phyloP scores from a whole-genome alignment of 768 basidiomycete species.

The Kwoniella botswanensis region DNA sequence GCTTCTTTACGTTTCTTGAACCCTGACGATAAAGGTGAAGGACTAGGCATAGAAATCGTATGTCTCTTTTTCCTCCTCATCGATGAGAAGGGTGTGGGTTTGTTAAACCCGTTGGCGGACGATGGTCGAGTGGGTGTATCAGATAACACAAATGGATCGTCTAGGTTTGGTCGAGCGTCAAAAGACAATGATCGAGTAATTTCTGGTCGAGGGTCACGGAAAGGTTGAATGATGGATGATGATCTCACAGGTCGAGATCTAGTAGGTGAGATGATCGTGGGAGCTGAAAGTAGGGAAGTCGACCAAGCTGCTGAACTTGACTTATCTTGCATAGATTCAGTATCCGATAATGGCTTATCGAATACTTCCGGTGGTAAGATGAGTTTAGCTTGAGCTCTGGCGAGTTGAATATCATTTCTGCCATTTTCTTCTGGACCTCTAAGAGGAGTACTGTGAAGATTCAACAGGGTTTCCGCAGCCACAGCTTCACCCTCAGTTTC shows the following conservation, averaged over 20 bases:
- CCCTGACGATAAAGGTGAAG: conserved; percentile 9
- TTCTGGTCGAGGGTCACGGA: conserved; percentile 27
- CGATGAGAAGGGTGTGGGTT: conserved; percentile 2
- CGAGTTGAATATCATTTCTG: conserved; percentile 16
- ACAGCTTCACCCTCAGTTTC: conserved; percentile 20
- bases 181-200: conserved; percentile 22
- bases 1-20: conserved; percentile 21
- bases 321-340: not conserved
- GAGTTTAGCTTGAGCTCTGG: conserved; percentile 2
- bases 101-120: not conserved
- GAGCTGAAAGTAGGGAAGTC: conserved; percentile 11
- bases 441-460: conserved; percentile 27
- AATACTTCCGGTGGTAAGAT: not conserved
- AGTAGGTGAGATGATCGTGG: conserved; percentile 10
- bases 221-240: conserved; percentile 27
- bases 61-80: conserved; percentile 17
- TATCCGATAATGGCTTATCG: not conserved
- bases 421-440: conserved; percentile 17
- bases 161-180: conserved; percentile 9
- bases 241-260: conserved; percentile 20
- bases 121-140: conserved; percentile 15
- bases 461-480: conserved; percentile 26
- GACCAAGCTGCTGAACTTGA: not conserved
- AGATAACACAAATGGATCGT: conserved; percentile 16
- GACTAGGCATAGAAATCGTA: conserved; percentile 22